A percentile compares a stretch with the other conserved stretches of the same genome.
These are phyloP conservation scores for Paecilomyces niveus DNA, from an alignment of 2,329 filamentous ascomycete species.

Conservation along the genomic window DNA sequence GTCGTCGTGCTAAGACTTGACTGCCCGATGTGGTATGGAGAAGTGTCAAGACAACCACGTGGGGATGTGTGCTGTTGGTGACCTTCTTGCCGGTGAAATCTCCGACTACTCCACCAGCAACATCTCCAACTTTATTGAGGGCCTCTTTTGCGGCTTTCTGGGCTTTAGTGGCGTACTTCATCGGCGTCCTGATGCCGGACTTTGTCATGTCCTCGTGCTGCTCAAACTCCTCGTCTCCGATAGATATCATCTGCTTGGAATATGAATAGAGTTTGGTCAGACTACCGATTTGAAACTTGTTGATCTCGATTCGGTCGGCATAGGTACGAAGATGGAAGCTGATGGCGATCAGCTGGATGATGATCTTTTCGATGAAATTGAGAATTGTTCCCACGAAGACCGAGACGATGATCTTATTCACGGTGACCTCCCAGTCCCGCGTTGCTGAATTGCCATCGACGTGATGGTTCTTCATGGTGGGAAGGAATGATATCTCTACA, in stretches of 20 bases:
- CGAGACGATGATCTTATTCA: constrained; percentile 80
- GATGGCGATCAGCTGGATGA: constrained; percentile 90
- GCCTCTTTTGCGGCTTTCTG: constrained; percentile 69
- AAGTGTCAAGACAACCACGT: constrained; percentile 75
- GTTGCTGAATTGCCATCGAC: constrained; percentile 45
- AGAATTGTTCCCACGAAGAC: constrained; percentile 72
- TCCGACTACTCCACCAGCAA: constrained; percentile 78
- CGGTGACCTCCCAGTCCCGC: constrained; percentile 63
- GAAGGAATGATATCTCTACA: constrained; percentile 76
- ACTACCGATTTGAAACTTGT: constrained; percentile 78
- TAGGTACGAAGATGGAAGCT: constrained; percentile 91
- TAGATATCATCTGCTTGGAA: constrained; percentile 57
- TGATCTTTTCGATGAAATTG: constrained; percentile 85
- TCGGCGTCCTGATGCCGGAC: constrained; percentile 66
- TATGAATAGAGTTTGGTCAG: constrained; percentile 58
- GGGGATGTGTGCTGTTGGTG: constrained; percentile 65
- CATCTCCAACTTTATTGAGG: constrained; percentile 72
- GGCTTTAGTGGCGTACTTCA: constrained; percentile 60
- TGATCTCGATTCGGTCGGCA: constrained; percentile 79
- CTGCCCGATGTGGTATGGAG: constrained; percentile 65
- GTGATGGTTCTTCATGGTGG: constrained; percentile 66
- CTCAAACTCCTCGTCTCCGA: constrained; percentile 71
- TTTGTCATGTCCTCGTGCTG: constrained; percentile 39
- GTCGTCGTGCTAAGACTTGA: constrained; percentile 75
- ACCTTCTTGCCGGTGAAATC: constrained; percentile 77